These are phyloP conservation scores for Kluyveromyces marxianus DNA, from an alignment of 1,139 yeast genomes.

Conservation along the genomic window DNA sequence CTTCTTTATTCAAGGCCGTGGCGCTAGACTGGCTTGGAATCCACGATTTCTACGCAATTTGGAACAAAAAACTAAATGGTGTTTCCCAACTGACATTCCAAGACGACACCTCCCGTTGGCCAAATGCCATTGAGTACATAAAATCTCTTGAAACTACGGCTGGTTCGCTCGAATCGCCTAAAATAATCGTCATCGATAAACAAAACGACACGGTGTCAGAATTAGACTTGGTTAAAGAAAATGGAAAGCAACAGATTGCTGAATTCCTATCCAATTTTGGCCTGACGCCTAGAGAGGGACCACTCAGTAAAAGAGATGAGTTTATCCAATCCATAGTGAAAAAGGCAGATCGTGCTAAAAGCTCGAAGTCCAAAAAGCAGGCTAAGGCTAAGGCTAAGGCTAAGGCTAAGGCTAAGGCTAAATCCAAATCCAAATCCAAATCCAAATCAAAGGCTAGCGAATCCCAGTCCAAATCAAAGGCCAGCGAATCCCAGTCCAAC, in stretches of 20 bases:
- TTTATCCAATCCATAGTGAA: conserved; percentile 12
- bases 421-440: neutral
- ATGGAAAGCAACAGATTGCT: conserved; percentile 17
- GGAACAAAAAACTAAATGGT: conserved; percentile 11
- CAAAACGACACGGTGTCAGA: conserved; percentile 15
- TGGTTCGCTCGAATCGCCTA: neutral
- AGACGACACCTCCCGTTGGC: conserved; percentile 6
- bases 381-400: neutral
- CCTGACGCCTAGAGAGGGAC: conserved; percentile 25
- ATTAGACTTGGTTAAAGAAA: conserved; percentile 11
- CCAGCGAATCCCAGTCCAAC: too few relatives aligned
- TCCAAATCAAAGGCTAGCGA: too few relatives aligned
- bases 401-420: neutral
- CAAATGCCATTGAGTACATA: conserved; percentile 14
- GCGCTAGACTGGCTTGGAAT: conserved; percentile 64
- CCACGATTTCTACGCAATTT: conserved; percentile 33
- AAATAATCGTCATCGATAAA: conserved; percentile 19
- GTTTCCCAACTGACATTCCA: neutral
- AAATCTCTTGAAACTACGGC: conserved; percentile 10
- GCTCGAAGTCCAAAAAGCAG: neutral
- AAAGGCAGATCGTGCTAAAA: too few relatives aligned
- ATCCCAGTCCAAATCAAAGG: too few relatives aligned
- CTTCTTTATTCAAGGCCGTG: conserved; percentile 62
- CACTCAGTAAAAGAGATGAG: conserved; percentile 22
- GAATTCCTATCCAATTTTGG: conserved; percentile 14